Conservation (phyloP, 2,329 filamentous ascomycete species). For the Ceratocystiopsis sp. region DNA sequence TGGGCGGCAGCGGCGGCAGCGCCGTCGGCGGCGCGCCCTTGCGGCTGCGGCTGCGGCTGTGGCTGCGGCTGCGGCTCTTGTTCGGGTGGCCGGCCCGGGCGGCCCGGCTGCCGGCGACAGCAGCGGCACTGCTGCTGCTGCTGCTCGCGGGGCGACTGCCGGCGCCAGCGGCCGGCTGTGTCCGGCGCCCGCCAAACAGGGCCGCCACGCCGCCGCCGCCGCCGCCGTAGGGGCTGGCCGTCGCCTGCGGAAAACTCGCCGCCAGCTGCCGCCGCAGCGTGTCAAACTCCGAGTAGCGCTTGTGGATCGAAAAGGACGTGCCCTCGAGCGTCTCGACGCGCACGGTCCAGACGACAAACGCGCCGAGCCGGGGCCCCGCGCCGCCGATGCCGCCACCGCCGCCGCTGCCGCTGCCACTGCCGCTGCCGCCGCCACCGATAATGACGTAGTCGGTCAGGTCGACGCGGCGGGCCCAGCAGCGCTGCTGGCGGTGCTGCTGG, state of each 20-base stretch:
- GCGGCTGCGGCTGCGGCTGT: not conserved
- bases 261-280: conserved; percentile 58
- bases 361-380: conserved; percentile 37
- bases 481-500: conserved; percentile 19
- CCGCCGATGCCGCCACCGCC: not conserved
- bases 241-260: conserved; percentile 64
- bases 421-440: conserved; percentile 30
- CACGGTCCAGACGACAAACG: conserved; percentile 92
- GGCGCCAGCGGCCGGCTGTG: conserved; percentile 25
- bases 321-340: conserved; percentile 63
- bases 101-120: too few species aligned
- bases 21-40: conserved; percentile 22
- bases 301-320: conserved; percentile 43
- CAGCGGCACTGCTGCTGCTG: not conserved
- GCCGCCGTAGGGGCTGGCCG: too few species aligned
- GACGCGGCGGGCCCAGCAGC: conserved; percentile 48
- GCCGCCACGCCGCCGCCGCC: too few species aligned
- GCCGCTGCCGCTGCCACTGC: conserved; percentile 8
- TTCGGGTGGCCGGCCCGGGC: not conserved
- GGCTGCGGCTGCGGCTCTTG: not conserved
- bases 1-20: conserved; percentile 81
- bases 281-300: conserved; percentile 88
- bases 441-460: conserved; percentile 39
- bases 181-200: too few species aligned
- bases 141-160: not conserved